phyloP scores from a whole-genome alignment of 1,139 yeast genomes.

The Hanseniaspora sp. region DNA sequence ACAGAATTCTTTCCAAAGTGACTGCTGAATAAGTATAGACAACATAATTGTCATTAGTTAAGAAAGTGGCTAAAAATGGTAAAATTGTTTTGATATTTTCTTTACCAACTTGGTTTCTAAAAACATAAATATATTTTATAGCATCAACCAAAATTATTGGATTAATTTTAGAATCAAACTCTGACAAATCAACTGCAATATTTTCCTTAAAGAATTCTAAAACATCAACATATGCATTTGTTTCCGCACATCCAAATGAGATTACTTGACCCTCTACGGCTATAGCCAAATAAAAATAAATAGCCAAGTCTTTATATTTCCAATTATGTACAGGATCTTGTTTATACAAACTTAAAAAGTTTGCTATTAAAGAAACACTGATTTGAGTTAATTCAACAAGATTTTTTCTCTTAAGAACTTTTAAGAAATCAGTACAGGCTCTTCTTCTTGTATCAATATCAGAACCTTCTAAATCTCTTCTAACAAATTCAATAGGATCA shows the following conservation, averaged over 20 bases:
- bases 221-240: slow-evolving; percentile 74
- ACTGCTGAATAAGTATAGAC: slow-evolving; percentile 90
- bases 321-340: slow-evolving; percentile 41
- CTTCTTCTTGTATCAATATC: slow-evolving; percentile 88
- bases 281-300: slow-evolving; percentile 73
- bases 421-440: slow-evolving; percentile 78
- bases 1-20: slow-evolving; percentile 76
- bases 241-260: slow-evolving; percentile 75
- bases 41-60: slow-evolving; percentile 54
- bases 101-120: slow-evolving; percentile 86
- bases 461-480: slow-evolving; percentile 90
- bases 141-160: slow-evolving; percentile 85
- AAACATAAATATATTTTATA: slow-evolving; percentile 76
- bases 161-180: slow-evolving; percentile 34
- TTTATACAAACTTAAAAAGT: slow-evolving; percentile 46
- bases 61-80: slow-evolving; percentile 66
- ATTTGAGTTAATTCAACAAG: slow-evolving; percentile 63
- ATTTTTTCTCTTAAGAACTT: slow-evolving; percentile 73
- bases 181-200: slow-evolving; percentile 68
- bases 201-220: slow-evolving; percentile 72
- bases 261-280: slow-evolving; percentile 87
- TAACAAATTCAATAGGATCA: slow-evolving; percentile 85
- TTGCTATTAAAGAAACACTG: slow-evolving; percentile 65
- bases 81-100: slow-evolving; percentile 68
- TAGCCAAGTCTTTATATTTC: slow-evolving; percentile 80